phyloP scores from a whole-genome alignment of 1,284 basidiomycete genomes.

The Apiotrichum gracile region DNA sequence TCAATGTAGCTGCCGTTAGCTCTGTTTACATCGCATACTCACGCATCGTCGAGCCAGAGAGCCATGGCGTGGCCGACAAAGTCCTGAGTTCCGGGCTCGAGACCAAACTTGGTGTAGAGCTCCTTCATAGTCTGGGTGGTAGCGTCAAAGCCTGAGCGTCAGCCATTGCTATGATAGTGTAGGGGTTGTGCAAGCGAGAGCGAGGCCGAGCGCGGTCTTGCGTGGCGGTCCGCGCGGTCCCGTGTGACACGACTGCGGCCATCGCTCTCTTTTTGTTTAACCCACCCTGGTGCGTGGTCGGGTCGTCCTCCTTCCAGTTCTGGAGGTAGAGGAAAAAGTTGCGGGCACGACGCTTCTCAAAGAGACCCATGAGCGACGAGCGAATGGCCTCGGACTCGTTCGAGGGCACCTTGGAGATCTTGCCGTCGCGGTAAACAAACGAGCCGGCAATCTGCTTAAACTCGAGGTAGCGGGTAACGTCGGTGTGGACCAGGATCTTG shows the following conservation, averaged over 20 bases:
- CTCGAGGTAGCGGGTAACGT: slow-evolving; percentile 97
- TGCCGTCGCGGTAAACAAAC: slow-evolving; percentile 94
- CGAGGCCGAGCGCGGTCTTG: not conserved
- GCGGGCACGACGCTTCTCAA: slow-evolving; percentile 96
- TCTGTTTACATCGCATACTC: slow-evolving; percentile 41
- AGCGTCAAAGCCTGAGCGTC: slow-evolving; percentile 65
- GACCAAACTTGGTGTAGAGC: slow-evolving; percentile 93
- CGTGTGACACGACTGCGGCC: not conserved
- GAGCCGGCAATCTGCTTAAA: slow-evolving; percentile 99
- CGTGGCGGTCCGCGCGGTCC: not conserved
- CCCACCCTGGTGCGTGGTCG: slow-evolving; percentile 87
- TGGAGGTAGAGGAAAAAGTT: slow-evolving; percentile 99
- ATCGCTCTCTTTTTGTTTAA: not conserved
- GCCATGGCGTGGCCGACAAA: slow-evolving; percentile 99
- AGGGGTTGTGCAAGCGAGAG: not conserved
- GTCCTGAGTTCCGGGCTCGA: slow-evolving; percentile 96
- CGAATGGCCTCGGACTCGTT: slow-evolving; percentile 96
- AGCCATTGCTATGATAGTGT: not conserved
- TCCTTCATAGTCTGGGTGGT: slow-evolving; percentile 84
- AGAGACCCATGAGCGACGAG: slow-evolving; percentile 93
- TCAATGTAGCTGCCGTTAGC: slow-evolving; percentile 68
- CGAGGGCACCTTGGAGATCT: slow-evolving; percentile 95
- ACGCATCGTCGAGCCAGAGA: slow-evolving; percentile 95
- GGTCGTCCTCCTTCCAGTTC: slow-evolving; percentile 89
- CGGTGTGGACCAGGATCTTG: slow-evolving; percentile 97